Conservation (phyloP, 2,329 filamentous ascomycete species). For the Talaromyces atroroseus region DNA sequence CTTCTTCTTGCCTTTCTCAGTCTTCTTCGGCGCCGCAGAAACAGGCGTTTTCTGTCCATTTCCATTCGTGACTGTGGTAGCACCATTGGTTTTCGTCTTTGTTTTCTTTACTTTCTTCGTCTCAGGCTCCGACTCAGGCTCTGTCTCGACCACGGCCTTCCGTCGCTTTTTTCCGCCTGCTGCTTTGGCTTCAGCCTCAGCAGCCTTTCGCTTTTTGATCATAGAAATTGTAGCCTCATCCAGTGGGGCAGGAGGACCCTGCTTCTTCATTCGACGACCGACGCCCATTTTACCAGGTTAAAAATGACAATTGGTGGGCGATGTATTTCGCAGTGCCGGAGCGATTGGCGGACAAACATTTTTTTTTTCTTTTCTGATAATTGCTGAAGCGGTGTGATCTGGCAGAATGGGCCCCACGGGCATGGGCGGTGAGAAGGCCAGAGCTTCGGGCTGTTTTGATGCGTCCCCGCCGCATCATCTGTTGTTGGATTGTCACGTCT, state of each 20-base stretch:
- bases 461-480: neutral
- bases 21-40: constrained; percentile 26
- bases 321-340: neutral
- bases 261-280: constrained; percentile 83
- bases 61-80: constrained; percentile 26
- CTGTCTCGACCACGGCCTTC: constrained; percentile 28
- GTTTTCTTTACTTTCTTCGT: constrained; percentile 28
- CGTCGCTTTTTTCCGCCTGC: constrained; percentile 62
- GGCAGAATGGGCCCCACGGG: constrained; percentile 10
- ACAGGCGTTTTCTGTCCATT: constrained; percentile 26
- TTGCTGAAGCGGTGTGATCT: neutral
- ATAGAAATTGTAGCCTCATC: constrained; percentile 61
- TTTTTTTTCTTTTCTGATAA: constrained; percentile 15
- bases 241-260: constrained; percentile 76
- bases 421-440: constrained; percentile 8
- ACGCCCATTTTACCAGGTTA: constrained; percentile 63
- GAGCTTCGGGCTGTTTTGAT: constrained; percentile 1
- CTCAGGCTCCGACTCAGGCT: constrained; percentile 35
- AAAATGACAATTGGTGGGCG: neutral
- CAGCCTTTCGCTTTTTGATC: constrained; percentile 76
- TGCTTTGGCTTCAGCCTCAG: constrained; percentile 54
- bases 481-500: neutral
- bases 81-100: constrained; percentile 38
- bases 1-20: constrained; percentile 29
- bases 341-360: neutral